phyloP scores from a whole-genome alignment of 129 eudicot genomes.

The Rutidosis leptorrhynchoides region DNA sequence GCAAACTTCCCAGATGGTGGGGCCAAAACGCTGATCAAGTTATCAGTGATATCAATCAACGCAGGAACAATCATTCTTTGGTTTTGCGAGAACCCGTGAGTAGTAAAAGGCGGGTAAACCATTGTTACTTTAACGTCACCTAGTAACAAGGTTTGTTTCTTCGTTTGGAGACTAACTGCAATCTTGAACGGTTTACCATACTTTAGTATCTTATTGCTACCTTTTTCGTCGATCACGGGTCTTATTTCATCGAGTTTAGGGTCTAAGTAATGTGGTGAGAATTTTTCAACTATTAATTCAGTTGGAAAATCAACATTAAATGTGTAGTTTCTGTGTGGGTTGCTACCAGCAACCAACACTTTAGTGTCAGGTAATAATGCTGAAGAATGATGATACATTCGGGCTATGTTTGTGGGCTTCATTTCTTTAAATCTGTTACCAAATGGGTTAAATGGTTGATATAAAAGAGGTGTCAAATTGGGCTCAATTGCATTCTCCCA shows the following conservation, averaged over 20 bases:
- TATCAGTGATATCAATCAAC: neutral
- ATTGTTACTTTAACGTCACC: slow-evolving; percentile 46
- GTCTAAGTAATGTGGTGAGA: slow-evolving; percentile 67
- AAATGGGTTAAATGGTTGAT: slow-evolving; percentile 36
- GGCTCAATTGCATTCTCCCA: slow-evolving; percentile 56
- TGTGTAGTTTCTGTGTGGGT: slow-evolving; percentile 42
- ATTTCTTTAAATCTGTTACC: slow-evolving; percentile 47
- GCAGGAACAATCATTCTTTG: slow-evolving; percentile 47
- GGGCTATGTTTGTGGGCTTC: slow-evolving; percentile 34
- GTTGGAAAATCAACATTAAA: slow-evolving; percentile 39
- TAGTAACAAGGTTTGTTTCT: neutral
- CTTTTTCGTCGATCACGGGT: slow-evolving; percentile 23
- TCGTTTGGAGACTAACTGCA: neutral
- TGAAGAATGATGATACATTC: slow-evolving; percentile 70
- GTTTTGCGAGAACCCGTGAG: slow-evolving; percentile 64
- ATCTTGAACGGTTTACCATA: slow-evolving; percentile 40
- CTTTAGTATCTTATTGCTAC: slow-evolving; percentile 20
- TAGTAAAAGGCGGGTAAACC: slow-evolving; percentile 67
- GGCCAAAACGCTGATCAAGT: slow-evolving; percentile 34
- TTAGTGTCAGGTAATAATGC: slow-evolving; percentile 52
- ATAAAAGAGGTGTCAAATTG: slow-evolving; percentile 51
- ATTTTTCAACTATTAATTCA: slow-evolving; percentile 58
- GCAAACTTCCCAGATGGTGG: slow-evolving; percentile 55
- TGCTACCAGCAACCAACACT: slow-evolving; percentile 64
- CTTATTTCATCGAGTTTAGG: slow-evolving; percentile 25